phyloP scores from a whole-genome alignment of 768 basidiomycete genomes.

The Amanita polypyramis region DNA sequence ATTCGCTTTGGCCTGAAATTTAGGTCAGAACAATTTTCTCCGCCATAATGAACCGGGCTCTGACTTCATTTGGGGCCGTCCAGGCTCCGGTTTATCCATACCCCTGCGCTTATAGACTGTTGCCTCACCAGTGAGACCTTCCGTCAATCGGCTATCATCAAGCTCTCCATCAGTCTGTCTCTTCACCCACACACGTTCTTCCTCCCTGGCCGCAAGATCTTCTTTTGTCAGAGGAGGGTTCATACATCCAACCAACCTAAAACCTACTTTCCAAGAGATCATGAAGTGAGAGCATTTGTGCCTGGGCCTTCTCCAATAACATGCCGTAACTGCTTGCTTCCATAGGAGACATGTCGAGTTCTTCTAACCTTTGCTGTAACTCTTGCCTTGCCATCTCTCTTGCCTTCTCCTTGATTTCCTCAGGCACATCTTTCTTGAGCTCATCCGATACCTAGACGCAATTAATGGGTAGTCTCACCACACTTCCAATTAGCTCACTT shows the following conservation, averaged over 20 bases:
- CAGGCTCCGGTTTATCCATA: conserved; percentile 60
- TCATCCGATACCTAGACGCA: conserved; percentile 33
- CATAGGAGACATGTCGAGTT: conserved; percentile 45
- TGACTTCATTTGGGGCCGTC: conserved; percentile 59
- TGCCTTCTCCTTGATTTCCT: conserved; percentile 50
- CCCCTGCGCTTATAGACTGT: conserved; percentile 63
- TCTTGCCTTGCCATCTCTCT: conserved; percentile 60
- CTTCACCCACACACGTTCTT: conserved; percentile 64
- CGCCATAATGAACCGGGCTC: not conserved
- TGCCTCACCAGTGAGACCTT: conserved; percentile 58
- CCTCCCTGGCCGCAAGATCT: conserved; percentile 61
- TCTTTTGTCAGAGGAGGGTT: not conserved
- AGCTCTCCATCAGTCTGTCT: conserved; percentile 64
- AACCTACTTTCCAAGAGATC: conserved; percentile 55
- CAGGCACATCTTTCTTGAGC: conserved; percentile 48
- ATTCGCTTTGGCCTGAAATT: conserved; percentile 49
- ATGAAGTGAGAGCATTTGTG: conserved; percentile 48
- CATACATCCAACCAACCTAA: not conserved
- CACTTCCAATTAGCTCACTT: conserved; percentile 22
- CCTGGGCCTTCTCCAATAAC: conserved; percentile 42
- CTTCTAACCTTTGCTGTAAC: conserved; percentile 47
- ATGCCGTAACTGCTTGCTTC: conserved; percentile 49
- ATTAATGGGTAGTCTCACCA: not conserved
- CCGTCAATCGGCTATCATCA: conserved; percentile 54
- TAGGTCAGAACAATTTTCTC: not conserved